Evolutionary conservation across 768 basidiomycete genomes (phyloP).

Genomic region (Pleurotus sapidus): DNA sequence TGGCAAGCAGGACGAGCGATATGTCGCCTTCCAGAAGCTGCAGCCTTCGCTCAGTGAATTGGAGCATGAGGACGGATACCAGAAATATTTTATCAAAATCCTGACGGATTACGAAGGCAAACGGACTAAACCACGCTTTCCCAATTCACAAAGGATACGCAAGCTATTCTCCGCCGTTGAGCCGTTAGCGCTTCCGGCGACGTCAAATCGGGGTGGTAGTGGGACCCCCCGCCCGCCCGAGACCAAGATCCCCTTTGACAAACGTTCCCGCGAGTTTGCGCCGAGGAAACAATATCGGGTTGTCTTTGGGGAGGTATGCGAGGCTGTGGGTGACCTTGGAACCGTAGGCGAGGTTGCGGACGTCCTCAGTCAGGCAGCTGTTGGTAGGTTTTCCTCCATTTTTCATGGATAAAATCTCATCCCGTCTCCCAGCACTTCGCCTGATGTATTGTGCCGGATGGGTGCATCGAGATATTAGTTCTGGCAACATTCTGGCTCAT

Average conservation of each 20-base stretch:
- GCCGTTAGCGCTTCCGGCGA: too few relatives aligned
- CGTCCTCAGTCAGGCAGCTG: neutral
- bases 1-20: too few relatives aligned
- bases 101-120: too few relatives aligned
- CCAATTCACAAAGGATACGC: too few relatives aligned
- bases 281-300: neutral
- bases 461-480: conserved; percentile 3
- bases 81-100: too few relatives aligned
- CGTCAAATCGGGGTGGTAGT: too few relatives aligned
- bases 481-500: neutral
- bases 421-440: neutral
- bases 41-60: too few relatives aligned
- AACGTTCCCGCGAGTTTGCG: neutral
- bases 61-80: too few relatives aligned
- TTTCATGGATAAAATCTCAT: neutral
- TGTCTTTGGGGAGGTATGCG: neutral
- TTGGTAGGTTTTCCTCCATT: neutral
- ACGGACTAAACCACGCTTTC: too few relatives aligned
- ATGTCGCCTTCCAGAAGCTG: too few relatives aligned
- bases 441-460: neutral
- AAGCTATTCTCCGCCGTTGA: too few relatives aligned
- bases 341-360: neutral
- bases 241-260: neutral
- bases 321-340: neutral
- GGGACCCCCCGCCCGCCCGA: neutral